Conservation (phyloP, 805 yeast genomes). For the Starmerella riodocensis region DNA sequence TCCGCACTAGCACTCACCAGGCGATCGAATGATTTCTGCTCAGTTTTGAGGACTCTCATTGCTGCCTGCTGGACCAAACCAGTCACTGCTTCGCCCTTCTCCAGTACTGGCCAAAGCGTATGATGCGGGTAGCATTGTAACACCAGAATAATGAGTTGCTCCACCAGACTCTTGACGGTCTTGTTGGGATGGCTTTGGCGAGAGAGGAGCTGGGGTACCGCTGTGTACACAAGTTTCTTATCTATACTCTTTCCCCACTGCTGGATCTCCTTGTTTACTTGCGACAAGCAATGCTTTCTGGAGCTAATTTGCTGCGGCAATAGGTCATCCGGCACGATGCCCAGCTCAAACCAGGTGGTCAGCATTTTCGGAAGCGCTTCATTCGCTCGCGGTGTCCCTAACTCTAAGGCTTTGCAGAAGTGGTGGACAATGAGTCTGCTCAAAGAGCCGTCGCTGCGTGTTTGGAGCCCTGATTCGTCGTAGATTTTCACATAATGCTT, state of each 20-base stretch:
- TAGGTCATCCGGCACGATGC: conserved; percentile 6
- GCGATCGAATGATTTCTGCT: background rate
- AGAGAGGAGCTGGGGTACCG: conserved; percentile 73
- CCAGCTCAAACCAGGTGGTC: conserved; percentile 62
- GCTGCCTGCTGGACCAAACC: conserved; percentile 8
- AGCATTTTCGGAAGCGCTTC: conserved; percentile 78
- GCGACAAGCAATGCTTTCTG: conserved; percentile 6
- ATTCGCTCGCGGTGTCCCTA: conserved; percentile 52
- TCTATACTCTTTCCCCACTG: conserved; percentile 13
- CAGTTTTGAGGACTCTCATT: background rate
- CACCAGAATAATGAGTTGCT: conserved; percentile 44
- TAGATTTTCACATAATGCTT: conserved; percentile 62
- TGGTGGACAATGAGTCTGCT: conserved; percentile 43
- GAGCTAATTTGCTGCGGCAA: conserved; percentile 1
- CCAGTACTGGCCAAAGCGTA: conserved; percentile 71
- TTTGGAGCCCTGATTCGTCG: conserved; percentile 32
- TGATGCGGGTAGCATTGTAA: conserved; percentile 62
- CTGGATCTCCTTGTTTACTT: conserved; percentile 10
- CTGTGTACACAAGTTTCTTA: conserved; percentile 46
- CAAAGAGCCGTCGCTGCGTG: conserved; percentile 29
- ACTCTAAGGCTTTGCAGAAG: conserved; percentile 46
- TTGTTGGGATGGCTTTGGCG: conserved; percentile 54
- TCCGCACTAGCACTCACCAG: background rate
- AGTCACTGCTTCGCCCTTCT: conserved; percentile 23
- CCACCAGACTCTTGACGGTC: conserved; percentile 42